Percentiles rank a stretch among this genome's conserved stretches.
These are phyloP conservation scores for Boletus tylopilopsis DNA, from an alignment of 768 basidiomycete genomes.

Conservation along the genomic window DNA sequence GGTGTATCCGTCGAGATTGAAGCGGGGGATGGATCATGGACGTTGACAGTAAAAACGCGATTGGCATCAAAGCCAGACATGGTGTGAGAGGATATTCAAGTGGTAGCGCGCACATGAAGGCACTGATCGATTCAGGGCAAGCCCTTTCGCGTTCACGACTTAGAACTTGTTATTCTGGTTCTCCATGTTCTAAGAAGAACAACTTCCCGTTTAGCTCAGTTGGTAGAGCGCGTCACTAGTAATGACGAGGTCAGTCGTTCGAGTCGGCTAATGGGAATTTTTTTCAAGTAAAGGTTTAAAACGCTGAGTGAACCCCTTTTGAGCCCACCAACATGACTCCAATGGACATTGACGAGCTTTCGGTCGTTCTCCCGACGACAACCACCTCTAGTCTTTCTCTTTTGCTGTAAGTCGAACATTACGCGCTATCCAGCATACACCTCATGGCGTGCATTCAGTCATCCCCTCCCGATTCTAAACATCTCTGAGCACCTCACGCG, in stretches of 20 bases:
- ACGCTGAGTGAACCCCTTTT: not conserved
- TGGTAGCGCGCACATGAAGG: slow-evolving; percentile 14
- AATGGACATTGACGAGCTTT: slow-evolving; percentile 77
- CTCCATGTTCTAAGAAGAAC: too few species aligned
- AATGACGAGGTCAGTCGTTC: slow-evolving; percentile 44
- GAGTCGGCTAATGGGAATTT: slow-evolving; percentile 39
- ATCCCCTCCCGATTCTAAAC: slow-evolving; percentile 94
- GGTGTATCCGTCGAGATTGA: slow-evolving; percentile 63
- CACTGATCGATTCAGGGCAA: slow-evolving; percentile 23
- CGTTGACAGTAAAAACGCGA: slow-evolving; percentile 75
- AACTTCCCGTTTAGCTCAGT: slow-evolving; percentile 41
- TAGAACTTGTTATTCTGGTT: too few species aligned
- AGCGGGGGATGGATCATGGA: slow-evolving; percentile 56
- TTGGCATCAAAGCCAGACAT: slow-evolving; percentile 92
- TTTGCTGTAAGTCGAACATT: slow-evolving; percentile 54
- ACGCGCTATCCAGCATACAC: not conserved
- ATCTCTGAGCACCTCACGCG: slow-evolving; percentile 95
- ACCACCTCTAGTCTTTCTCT: slow-evolving; percentile 72
- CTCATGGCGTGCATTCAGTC: slow-evolving; percentile 47
- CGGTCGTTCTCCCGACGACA: slow-evolving; percentile 69
- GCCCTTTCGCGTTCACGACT: slow-evolving; percentile 26
- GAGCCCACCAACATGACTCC: slow-evolving; percentile 41
- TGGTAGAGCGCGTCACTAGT: slow-evolving; percentile 51
- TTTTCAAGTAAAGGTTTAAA: slow-evolving; percentile 1
- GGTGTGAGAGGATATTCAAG: slow-evolving; percentile 1